Evolutionary conservation across 306 rosid species (phyloP), one percentile per base, ranked within the genome.

Genomic region (Fagus crenata): DNA sequence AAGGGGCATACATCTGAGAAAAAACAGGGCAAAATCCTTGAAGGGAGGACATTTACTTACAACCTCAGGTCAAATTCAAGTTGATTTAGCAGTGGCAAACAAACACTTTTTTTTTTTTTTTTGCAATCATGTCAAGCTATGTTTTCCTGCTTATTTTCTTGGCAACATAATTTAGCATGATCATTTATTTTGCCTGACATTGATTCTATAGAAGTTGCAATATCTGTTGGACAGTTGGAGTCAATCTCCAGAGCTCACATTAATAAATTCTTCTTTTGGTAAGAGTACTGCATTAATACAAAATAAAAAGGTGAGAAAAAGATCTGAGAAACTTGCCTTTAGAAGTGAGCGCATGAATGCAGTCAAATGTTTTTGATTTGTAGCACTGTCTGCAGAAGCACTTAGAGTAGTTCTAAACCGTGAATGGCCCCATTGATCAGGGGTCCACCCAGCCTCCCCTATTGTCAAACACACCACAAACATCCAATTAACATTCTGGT

Each of bases 381-480:
- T 78, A 63, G 81, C 89, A 82, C 54, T 86, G 73, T 95, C 97
- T 15, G 91, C 63, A 58, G 96, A 83, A 75, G 80, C 83, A 76
- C 69, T 83, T 76, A 81, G 79, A 77, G 80, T 32, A 77, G 80
- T 32, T 82, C 89, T 88, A 80, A 89, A 90, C 65, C 97, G 84
- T 71, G 98, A 91, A 85, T 85, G 96, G 69, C 92, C 97, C 89
- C 89, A 92, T 82, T 92, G 99, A 79, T 95, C 99, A 81, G 96
- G 90, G 60, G 96, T 92, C 96, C 98, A 92, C 54, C 97, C 98
- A 53, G 97, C 99, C 83, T 89, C 98, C 83, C 89, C 99, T 95
- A 82, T 85, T 22, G 79, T 81, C 73, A 86, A 78, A 88, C 79
- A 67, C 17, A 77, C 51, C 75, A 77, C 32, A 83, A 76, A 67